These are phyloP conservation scores for Coprinellus micaceus DNA, from an alignment of 768 basidiomycete genomes.

Conservation along the genomic window DNA sequence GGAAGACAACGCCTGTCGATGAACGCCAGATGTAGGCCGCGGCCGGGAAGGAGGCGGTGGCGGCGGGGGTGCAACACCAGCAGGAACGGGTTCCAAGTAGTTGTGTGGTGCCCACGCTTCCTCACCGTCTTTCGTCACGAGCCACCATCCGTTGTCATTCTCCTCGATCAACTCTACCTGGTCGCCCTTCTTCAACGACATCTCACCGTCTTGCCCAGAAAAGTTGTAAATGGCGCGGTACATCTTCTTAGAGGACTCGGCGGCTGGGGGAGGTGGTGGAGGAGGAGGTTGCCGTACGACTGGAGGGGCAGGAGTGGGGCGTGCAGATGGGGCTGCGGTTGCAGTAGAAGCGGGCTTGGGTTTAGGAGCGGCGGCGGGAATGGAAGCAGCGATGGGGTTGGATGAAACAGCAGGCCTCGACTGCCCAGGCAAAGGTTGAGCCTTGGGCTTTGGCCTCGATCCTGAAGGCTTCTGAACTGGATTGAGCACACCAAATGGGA, in stretches of 20 bases:
- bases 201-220: slow-evolving; percentile 88
- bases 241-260: slow-evolving; percentile 65
- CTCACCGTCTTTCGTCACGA: slow-evolving; percentile 74
- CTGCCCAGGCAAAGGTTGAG: background rate
- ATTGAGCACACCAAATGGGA: background rate
- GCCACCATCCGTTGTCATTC: slow-evolving; percentile 97
- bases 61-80: slow-evolving; percentile 58
- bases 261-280: slow-evolving; percentile 53
- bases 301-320: slow-evolving; percentile 33
- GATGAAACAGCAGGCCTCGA: background rate
- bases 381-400: slow-evolving; percentile 3
- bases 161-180: slow-evolving; percentile 89
- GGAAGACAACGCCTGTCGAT: slow-evolving; percentile 38
- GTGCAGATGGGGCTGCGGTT: slow-evolving; percentile 21
- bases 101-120: slow-evolving; percentile 97
- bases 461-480: slow-evolving; percentile 42
- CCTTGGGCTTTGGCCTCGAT: slow-evolving; percentile 30
- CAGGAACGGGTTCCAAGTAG: slow-evolving; percentile 80
- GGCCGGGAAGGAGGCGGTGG: slow-evolving; percentile 69
- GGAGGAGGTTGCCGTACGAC: slow-evolving; percentile 36
- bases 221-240: slow-evolving; percentile 94
- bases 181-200: slow-evolving; percentile 87
- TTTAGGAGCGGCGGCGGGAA: background rate
- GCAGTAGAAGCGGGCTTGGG: slow-evolving; percentile 29
- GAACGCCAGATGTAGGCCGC: slow-evolving; percentile 29